Evolutionary conservation across 2,329 filamentous ascomycete genomes (phyloP).

Genomic region (Pyricularia grisea): DNA sequence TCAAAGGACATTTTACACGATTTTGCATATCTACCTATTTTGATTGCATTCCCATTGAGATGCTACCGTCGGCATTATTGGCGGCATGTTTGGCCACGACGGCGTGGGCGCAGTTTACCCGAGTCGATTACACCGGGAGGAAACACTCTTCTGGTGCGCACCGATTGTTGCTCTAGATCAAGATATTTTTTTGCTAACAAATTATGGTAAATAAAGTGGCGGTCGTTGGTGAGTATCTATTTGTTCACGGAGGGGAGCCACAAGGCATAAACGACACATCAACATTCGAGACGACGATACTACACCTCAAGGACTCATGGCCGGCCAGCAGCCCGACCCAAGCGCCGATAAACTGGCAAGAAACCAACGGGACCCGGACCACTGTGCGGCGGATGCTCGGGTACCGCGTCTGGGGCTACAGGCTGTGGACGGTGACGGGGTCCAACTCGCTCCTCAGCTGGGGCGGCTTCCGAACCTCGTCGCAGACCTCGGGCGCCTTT

Average conservation of each 20-base stretch:
- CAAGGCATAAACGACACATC: not conserved
- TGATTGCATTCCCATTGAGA: not conserved
- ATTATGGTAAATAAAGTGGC: not conserved
- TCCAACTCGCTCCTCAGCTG: slow-evolving; percentile 12
- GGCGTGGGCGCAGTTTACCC: not conserved
- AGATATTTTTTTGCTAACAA: not conserved
- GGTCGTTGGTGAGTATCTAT: not conserved
- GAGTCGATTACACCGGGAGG: not conserved
- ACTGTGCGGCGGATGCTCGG: slow-evolving; percentile 1
- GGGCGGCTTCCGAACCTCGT: not conserved
- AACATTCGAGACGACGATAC: not conserved
- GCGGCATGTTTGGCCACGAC: not conserved
- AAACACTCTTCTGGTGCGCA: not conserved
- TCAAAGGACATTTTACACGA: not conserved
- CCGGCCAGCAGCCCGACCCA: not conserved
- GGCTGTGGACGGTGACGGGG: not conserved
- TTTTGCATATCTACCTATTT: not conserved
- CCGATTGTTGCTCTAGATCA: not conserved
- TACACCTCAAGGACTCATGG: slow-evolving; percentile 1
- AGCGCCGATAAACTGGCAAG: not conserved
- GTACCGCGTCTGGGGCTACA: slow-evolving; percentile 2
- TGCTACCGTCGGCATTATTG: not conserved
- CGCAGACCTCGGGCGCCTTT: not conserved
- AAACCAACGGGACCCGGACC: not conserved
- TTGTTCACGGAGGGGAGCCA: not conserved